A percentile compares a stretch with the other conserved stretches of the same genome.
Evolutionary conservation across 352 stramenopile species (phyloP).

Genomic region (Pythium chondricola): DNA sequence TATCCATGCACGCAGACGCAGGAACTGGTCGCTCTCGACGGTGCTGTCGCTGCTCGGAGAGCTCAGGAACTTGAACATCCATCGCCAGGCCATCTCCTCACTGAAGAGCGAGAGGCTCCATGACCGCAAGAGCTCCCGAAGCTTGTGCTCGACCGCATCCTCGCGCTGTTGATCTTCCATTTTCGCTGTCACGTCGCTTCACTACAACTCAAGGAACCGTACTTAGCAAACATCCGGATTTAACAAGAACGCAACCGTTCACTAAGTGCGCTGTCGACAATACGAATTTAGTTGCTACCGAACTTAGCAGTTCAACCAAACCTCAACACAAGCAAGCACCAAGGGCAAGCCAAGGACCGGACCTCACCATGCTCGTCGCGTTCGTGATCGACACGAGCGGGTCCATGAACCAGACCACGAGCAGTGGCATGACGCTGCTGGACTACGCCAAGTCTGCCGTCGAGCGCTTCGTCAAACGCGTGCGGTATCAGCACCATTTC

Average conservation of each 20-base stretch:
- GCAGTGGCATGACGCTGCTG: slow-evolving; percentile 83
- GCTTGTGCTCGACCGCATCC: slow-evolving; percentile 23
- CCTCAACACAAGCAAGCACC: no score
- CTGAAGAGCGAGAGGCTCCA: slow-evolving; percentile 70
- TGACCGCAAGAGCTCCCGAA: slow-evolving; percentile 36
- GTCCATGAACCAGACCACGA: slow-evolving; percentile 89
- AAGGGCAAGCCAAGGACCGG: no score
- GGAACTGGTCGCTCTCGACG: slow-evolving; percentile 22
- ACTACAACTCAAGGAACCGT: no score
- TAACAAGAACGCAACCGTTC: no score
- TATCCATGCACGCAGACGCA: slow-evolving; percentile 54
- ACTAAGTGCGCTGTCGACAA: no score
- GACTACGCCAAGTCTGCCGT: slow-evolving; percentile 87
- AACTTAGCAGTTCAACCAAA: no score
- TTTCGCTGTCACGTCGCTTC: no score
- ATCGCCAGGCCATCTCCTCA: slow-evolving; percentile 55
- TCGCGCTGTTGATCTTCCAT: slow-evolving; percentile 1
- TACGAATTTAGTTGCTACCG: no score
- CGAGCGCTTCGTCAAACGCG: slow-evolving; percentile 84
- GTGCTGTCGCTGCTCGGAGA: no score
- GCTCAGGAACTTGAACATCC: slow-evolving; percentile 37
- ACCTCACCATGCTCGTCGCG: slow-evolving; percentile 85
- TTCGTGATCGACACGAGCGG: slow-evolving; percentile 88
- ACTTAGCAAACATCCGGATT: no score
- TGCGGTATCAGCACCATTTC: slow-evolving; percentile 86